Evolutionary conservation across 2,329 filamentous ascomycete genomes (phyloP), one percentile per base, ranked within the genome.

Genomic region (Ceratocystis alfenasii): DNA sequence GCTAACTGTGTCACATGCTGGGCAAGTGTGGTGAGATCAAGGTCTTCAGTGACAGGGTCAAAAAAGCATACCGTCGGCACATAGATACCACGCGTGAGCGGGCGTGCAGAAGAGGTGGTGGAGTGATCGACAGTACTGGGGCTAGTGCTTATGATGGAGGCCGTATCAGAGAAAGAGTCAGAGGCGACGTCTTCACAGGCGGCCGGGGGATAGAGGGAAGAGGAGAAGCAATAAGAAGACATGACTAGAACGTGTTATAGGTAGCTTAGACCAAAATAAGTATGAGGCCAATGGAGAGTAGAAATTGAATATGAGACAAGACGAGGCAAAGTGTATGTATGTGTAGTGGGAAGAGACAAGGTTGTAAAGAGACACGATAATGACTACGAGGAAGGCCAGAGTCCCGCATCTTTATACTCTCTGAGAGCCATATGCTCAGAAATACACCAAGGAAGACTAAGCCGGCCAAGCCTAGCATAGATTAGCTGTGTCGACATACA

Each of bases 31-130:
- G 53, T n/a, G 3, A 57, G 53, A 28, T 57, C 53, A 15, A 57
- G 53, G 65, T 89, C 83, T 73, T 90, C 87, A 1, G 80, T 81
- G 25, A 77, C 78, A 1, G 79, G 74, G 65, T 87, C 78, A 74
- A 90, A 90, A 78, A 90, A 90, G 74, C 86, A 86, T 71, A 88
- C 80, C 20, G 87, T 89, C 30, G 88, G 87, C 61, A 88, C 86
- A 72, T 90, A 90, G 70, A 90, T 81, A 63, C 85, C 85, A 5
- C 78, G 78, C 33, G 74, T 68, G 45, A 82, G 73, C 33, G 75
- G 74, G 5, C 78, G 76, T 50, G 70, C 48, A 57, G 70, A 70
- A 63, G 70, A 70, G 63, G 73, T 70, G 62, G 73, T 69, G 15
- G 71, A 70, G 61, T 57, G 50, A 66, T 57, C 53, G 53, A 57